Conservation (phyloP, 768 basidiomycete species). For the Suillus ampliporus region DNA sequence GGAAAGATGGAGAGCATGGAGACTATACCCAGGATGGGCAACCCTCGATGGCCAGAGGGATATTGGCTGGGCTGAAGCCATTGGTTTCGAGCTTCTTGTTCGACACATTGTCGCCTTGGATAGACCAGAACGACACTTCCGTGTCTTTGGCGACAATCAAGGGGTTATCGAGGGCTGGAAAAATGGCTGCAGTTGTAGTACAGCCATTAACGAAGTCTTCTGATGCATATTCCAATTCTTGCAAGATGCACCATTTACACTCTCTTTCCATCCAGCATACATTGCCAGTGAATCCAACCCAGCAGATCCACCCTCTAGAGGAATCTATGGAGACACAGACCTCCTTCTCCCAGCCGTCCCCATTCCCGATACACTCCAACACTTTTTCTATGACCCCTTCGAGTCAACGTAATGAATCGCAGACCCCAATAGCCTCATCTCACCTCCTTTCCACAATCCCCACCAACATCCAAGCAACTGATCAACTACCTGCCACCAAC, state of each 20-base stretch:
- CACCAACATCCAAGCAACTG: too few species aligned
- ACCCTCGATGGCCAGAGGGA: slow-evolving; percentile 1
- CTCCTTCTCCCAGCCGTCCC: slow-evolving; percentile 16
- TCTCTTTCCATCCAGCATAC: not conserved
- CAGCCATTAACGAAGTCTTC: slow-evolving; percentile 21
- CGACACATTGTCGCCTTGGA: slow-evolving; percentile 9
- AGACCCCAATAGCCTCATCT: too few species aligned
- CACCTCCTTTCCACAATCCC: too few species aligned
- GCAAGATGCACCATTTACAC: not conserved
- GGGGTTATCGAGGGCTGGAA: slow-evolving; percentile 45
- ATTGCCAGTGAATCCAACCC: slow-evolving; percentile 14
- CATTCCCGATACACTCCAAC: slow-evolving; percentile 12
- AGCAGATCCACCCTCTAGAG: slow-evolving; percentile 15
- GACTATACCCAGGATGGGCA: slow-evolving; percentile 14
- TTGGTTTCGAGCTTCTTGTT: slow-evolving; percentile 17
- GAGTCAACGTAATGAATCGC: too few species aligned
- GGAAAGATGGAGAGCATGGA: slow-evolving; percentile 15
- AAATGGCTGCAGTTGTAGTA: slow-evolving; percentile 34
- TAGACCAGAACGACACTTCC: not conserved
- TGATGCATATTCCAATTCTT: slow-evolving; percentile 11
- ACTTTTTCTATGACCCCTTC: not conserved
- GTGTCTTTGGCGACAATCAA: slow-evolving; percentile 29
- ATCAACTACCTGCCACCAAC: too few species aligned
- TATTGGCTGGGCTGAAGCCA: slow-evolving; percentile 21
- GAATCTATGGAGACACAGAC: not conserved